phyloP scores from a whole-genome alignment of 2,329 filamentous ascomycete species.

The Ceratocystis harringtonii region DNA sequence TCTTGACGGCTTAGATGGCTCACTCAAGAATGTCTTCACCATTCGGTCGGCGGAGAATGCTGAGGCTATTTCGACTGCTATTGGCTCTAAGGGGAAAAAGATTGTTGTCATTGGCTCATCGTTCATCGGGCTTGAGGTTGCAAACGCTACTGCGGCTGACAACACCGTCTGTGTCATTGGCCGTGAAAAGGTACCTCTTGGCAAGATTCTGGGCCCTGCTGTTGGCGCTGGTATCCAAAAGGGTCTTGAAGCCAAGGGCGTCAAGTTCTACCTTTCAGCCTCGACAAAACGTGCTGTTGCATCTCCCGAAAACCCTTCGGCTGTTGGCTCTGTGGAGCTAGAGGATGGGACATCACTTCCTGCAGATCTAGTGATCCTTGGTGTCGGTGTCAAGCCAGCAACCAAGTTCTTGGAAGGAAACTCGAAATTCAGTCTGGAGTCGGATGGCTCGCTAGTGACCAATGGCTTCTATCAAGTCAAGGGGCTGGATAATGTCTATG shows the following conservation, averaged over 20 bases:
- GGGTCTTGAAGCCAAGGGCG: slow-evolving; percentile 66
- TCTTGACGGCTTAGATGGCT: slow-evolving; percentile 66
- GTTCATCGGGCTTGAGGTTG: slow-evolving; percentile 98
- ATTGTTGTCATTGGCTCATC: slow-evolving; percentile 83
- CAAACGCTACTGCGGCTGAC: slow-evolving; percentile 61
- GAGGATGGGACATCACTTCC: slow-evolving; percentile 75
- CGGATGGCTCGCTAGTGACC: slow-evolving; percentile 73
- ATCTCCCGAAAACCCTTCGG: slow-evolving; percentile 48
- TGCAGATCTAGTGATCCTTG: slow-evolving; percentile 81
- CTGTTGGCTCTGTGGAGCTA: slow-evolving; percentile 66
- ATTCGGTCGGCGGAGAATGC: slow-evolving; percentile 65
- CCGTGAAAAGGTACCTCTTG: slow-evolving; percentile 72
- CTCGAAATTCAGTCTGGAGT: slow-evolving; percentile 50
- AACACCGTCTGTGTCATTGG: slow-evolving; percentile 79
- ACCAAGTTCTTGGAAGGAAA: slow-evolving; percentile 71
- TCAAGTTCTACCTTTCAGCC: slow-evolving; percentile 78
- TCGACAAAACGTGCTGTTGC: slow-evolving; percentile 58
- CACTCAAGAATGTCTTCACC: slow-evolving; percentile 69
- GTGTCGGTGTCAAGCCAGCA: slow-evolving; percentile 74
- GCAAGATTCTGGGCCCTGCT: slow-evolving; percentile 68
- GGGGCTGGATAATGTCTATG: slow-evolving; percentile 71
- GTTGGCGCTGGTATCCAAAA: slow-evolving; percentile 71
- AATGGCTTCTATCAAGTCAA: slow-evolving; percentile 66
- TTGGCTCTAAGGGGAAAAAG: slow-evolving; percentile 77
- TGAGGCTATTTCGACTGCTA: slow-evolving; percentile 60